Evolutionary conservation across 2,329 filamentous ascomycete species (phyloP).

Genomic region (Pseudocercospora cruenta): DNA sequence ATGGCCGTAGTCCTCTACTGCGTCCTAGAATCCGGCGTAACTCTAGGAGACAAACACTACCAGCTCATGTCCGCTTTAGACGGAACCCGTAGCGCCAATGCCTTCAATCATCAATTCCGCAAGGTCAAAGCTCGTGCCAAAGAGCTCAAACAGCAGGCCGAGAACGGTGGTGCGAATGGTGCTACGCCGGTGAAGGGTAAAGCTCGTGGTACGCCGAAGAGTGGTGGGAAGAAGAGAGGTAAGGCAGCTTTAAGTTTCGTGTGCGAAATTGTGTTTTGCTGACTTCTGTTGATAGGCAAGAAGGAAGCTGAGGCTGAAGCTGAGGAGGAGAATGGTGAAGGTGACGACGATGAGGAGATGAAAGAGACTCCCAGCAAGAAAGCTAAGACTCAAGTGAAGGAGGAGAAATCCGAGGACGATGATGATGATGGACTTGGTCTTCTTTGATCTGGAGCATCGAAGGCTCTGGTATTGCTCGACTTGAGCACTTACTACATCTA

Average conservation of each 20-base stretch:
- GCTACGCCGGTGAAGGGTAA: neutral
- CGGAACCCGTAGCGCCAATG: constrained; percentile 18
- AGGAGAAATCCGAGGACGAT: constrained; percentile 18
- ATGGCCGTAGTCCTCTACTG: constrained; percentile 18
- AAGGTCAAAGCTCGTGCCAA: constrained; percentile 34
- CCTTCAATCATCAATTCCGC: constrained; percentile 37
- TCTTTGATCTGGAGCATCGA: neutral
- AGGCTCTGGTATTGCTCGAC: neutral
- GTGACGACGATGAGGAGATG: constrained; percentile 19
- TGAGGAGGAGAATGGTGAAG: constrained; percentile 18
- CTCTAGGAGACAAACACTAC: constrained; percentile 30
- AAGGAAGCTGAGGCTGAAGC: constrained; percentile 3
- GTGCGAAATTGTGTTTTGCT: too few relatives aligned
- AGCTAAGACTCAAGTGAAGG: constrained; percentile 21
- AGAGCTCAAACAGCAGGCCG: constrained; percentile 25
- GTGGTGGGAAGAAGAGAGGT: neutral
- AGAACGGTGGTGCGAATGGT: neutral
- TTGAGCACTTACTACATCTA: neutral
- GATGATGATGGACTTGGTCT: constrained; percentile 9
- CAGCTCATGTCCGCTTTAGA: constrained; percentile 36
- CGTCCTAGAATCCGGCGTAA: constrained; percentile 21
- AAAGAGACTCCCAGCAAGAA: constrained; percentile 22
- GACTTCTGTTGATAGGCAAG: too few relatives aligned
- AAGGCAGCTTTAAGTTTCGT: too few relatives aligned
- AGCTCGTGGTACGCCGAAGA: neutral